Evolutionary conservation across 2,329 filamentous ascomycete species (phyloP), one percentile per base, ranked within the genome.

Genomic region (Didymella keratinophila): DNA sequence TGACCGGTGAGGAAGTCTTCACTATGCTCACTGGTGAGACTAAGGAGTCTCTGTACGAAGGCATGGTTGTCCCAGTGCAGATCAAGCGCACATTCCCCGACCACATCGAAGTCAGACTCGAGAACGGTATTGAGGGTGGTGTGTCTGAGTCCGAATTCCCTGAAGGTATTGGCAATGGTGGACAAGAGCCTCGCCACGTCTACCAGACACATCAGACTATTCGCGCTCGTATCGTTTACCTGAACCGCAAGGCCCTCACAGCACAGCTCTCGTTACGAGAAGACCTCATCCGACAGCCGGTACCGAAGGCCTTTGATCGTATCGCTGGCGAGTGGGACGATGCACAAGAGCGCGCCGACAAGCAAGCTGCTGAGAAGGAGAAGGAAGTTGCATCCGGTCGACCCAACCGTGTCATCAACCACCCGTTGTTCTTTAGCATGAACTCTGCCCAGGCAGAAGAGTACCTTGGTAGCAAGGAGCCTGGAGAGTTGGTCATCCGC

Each of bases 11-110:
- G 21, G 92, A 97, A 66, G 87, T 97, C 59, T 99, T 98, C 78
- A 95, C 93, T 37, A 97, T 97, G 89, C 87, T 98, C 54, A 98
- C 95, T 3, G 95, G 94, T 58, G 95, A 99, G 78, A 98, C 92
- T 0, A 84, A 86, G 58, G 89, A 95, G 0, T 91, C 92, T 0
- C 81, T 99, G 10, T 86, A 87, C 51, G 90, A 94, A 70, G 91
- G 91, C 66, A 98, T 98, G 93, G 91, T 97, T 63, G 86, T 99
- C 6, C 90, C 95, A 0, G 91, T 97, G 62, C 90, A 91, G 51
- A 89, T 98, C 66, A 91, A 93, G 62, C 86, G 95, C 30, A 92
- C 94, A 53, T 94, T 94, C 73, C 90, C 94, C 58, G 92, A 97
- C 71, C 96, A 97, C 77, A 90, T 96, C 62, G 93, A 98, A 72